Evolutionary conservation across 148 eudicot genomes (phyloP).

Genomic region (Hydrangea macrophylla): DNA sequence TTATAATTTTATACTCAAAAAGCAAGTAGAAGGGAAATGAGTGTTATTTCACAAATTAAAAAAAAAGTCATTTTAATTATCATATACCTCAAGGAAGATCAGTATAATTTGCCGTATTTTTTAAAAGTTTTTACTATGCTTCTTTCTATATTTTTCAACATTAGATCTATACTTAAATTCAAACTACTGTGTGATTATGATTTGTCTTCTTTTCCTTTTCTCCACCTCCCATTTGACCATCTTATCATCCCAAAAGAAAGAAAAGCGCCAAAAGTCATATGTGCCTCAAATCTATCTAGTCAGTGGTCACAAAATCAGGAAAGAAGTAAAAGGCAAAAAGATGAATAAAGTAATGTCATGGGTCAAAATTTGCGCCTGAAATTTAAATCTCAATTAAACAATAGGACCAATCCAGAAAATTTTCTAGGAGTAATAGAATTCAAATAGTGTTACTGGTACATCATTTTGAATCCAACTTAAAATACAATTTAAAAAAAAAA

Average conservation of each 20-base stretch:
- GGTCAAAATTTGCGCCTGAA: too few species aligned
- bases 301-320: not conserved
- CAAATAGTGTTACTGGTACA: not conserved
- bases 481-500: too few species aligned
- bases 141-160: not conserved
- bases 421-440: not conserved
- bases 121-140: not conserved
- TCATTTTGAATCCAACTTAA: too few species aligned
- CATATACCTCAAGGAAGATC: too few species aligned
- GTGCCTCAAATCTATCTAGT: too few species aligned
- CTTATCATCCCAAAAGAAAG: not conserved
- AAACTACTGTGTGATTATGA: not conserved
- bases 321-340: not conserved
- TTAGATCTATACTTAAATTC: slow-evolving; percentile 5
- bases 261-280: not conserved
- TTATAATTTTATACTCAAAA: too few species aligned
- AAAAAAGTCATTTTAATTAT: too few species aligned
- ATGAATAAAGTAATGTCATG: not conserved
- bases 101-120: too few species aligned
- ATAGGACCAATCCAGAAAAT: too few species aligned
- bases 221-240: slow-evolving; percentile 9
- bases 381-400: too few species aligned
- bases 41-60: too few species aligned
- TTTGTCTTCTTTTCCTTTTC: not conserved
- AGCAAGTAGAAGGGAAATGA: too few species aligned